phyloP scores from a whole-genome alignment of 2,329 filamentous ascomycete genomes.

The Cercospora sp. region DNA sequence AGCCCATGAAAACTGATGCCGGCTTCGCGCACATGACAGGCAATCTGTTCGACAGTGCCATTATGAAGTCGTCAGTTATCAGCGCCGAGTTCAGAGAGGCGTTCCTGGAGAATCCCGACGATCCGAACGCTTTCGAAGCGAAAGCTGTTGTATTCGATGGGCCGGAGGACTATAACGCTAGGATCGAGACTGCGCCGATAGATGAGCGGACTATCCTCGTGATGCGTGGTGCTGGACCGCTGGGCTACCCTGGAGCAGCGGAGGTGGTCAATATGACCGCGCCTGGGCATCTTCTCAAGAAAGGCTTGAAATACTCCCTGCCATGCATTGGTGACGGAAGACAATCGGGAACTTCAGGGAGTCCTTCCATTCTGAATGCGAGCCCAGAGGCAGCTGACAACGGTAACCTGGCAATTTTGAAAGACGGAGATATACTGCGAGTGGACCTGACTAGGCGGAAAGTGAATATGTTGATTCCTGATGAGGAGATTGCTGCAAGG shows the following conservation, averaged over 20 bases:
- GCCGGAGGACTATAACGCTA: constrained; percentile 34
- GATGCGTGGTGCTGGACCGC: constrained; percentile 36
- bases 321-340: constrained; percentile 56
- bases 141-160: constrained; percentile 37
- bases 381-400: constrained; percentile 57
- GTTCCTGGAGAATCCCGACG: constrained; percentile 31
- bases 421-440: constrained; percentile 52
- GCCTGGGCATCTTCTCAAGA: constrained; percentile 33
- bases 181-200: constrained; percentile 35
- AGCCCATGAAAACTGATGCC: constrained; percentile 52
- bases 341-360: constrained; percentile 57
- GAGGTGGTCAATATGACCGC: constrained; percentile 40
- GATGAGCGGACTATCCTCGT: constrained; percentile 36
- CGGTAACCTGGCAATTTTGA: constrained; percentile 54
- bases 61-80: constrained; percentile 38
- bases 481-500: constrained; percentile 46
- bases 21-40: constrained; percentile 47
- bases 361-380: constrained; percentile 58
- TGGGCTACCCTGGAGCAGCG: constrained; percentile 36
- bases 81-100: constrained; percentile 30
- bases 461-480: constrained; percentile 51
- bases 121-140: constrained; percentile 35
- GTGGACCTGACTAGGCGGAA: constrained; percentile 53
- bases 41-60: constrained; percentile 37
- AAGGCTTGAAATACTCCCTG: constrained; percentile 45